Evolutionary conservation across 345 rosid genomes (phyloP).

Genomic region (Psidium guajava): DNA sequence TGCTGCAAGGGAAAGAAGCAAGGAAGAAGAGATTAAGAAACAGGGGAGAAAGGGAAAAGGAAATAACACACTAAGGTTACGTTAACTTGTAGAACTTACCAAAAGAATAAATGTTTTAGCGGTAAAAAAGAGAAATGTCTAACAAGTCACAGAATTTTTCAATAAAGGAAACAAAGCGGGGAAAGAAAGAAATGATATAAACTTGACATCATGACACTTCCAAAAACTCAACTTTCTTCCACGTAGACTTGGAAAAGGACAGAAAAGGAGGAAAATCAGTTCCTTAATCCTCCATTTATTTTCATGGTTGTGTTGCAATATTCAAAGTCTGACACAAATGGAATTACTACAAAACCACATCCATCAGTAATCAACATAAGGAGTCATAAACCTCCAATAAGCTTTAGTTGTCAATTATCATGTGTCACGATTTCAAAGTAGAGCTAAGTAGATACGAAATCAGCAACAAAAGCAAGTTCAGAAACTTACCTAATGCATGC

Average conservation of each 20-base stretch:
- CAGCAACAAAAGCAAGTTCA: background rate
- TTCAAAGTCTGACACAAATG: background rate
- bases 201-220: background rate
- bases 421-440: background rate
- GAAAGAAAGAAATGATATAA: too few relatives aligned
- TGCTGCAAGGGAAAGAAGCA: background rate
- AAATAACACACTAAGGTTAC: background rate
- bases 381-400: background rate
- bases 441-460: background rate
- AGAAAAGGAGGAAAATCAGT: background rate
- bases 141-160: background rate
- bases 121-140: background rate
- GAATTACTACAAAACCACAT: background rate
- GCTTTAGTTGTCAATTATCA: background rate
- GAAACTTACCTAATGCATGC: background rate
- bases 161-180: too few relatives aligned
- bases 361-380: background rate
- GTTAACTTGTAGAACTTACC: background rate
- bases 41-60: background rate
- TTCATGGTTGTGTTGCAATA: background rate
- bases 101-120: background rate
- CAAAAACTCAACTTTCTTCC: background rate
- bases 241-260: background rate
- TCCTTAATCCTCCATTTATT: background rate
- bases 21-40: background rate